phyloP scores from a whole-genome alignment of 2,329 filamentous ascomycete genomes.

The Colletotrichum filicis region DNA sequence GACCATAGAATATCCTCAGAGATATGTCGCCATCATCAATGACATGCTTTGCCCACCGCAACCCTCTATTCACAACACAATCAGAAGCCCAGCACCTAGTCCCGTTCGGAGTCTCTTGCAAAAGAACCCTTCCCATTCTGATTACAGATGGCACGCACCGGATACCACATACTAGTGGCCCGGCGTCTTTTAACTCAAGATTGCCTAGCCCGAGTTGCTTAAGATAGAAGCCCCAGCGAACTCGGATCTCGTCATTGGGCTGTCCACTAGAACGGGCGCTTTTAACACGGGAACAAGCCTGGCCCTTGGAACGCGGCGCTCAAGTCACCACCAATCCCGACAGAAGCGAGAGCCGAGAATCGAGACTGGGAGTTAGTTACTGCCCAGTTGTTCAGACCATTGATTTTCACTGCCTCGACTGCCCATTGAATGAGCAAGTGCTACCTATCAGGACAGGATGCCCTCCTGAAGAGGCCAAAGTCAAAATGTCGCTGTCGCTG shows the following conservation, averaged over 20 bases:
- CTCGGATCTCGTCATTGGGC: conserved; percentile 21
- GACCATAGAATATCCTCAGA: background rate
- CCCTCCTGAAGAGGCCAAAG: conserved; percentile 5
- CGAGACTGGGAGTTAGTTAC: conserved; percentile 3
- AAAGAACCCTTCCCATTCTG: conserved; percentile 21
- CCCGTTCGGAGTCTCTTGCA: background rate
- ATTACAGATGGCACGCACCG: conserved; percentile 9
- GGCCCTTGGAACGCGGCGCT: conserved; percentile 5
- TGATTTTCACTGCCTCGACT: background rate
- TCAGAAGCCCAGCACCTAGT: background rate
- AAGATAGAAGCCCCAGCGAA: conserved; percentile 29
- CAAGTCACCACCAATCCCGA: conserved; percentile 1
- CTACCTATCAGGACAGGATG: background rate
- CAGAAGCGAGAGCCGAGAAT: background rate
- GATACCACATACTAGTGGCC: background rate
- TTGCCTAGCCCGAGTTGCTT: conserved; percentile 19
- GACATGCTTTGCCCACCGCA: background rate
- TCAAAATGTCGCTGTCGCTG: conserved; percentile 24
- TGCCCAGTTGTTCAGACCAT: background rate
- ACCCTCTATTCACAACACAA: background rate
- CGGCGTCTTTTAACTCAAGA: conserved; percentile 7
- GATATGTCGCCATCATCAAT: background rate
- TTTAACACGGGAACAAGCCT: conserved; percentile 31
- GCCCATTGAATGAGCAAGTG: too few relatives aligned
- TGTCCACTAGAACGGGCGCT: conserved; percentile 10